Evolutionary conservation across 805 yeast genomes (phyloP).

Genomic region (Candida khao-thaluensis): DNA sequence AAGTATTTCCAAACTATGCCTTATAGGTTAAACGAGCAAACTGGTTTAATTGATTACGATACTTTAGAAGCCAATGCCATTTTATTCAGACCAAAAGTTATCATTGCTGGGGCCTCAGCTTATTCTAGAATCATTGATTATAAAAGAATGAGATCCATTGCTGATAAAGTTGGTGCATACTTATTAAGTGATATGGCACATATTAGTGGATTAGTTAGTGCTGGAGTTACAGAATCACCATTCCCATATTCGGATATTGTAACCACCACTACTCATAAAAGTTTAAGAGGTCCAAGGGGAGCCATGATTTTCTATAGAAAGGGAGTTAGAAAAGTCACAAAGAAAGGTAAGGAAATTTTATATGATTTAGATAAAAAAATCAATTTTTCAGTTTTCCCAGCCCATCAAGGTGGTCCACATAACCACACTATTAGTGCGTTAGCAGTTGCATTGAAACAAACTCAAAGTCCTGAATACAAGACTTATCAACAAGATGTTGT

Average conservation of each 20-base stretch:
- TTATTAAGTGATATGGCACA: constrained; percentile 98
- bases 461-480: constrained; percentile 84
- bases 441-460: constrained; percentile 96
- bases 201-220: constrained; percentile 92
- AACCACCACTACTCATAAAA: constrained; percentile 98
- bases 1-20: constrained; percentile 99
- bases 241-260: constrained; percentile 97
- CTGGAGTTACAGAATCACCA: constrained; percentile 94
- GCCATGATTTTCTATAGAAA: constrained; percentile 99
- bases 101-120: constrained; percentile 98
- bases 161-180: constrained; percentile 97
- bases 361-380: constrained; percentile 94
- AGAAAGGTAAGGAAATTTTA: constrained; percentile 86
- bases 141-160: constrained; percentile 93
- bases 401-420: constrained; percentile 99
- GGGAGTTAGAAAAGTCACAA: constrained; percentile 82
- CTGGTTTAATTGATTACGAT: constrained; percentile 96
- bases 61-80: constrained; percentile 87
- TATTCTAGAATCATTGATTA: constrained; percentile 96
- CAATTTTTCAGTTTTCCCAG: constrained; percentile 99
- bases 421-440: constrained; percentile 98
- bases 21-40: constrained; percentile 85
- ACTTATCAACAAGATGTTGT: constrained; percentile 87
- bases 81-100: constrained; percentile 91
- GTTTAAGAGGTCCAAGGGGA: constrained; percentile 99